Base-by-base conservation (phyloP, 2,329 filamentous ascomycete species). In the Tolypocladium tundrense region DNA sequence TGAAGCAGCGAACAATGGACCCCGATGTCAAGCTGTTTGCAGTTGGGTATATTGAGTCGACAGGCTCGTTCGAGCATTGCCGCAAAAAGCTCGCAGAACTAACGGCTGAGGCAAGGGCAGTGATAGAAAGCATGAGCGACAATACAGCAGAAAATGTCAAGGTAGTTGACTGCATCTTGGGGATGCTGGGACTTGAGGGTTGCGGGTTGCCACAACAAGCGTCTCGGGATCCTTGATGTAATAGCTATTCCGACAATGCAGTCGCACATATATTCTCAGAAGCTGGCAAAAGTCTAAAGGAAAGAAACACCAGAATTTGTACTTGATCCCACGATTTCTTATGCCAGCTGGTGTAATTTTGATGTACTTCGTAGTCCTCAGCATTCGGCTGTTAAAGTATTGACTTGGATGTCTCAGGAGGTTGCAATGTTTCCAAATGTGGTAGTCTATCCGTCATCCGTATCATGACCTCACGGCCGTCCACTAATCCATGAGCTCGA, bases 1-100 rank as follows among this genome's bases (percentile, higher is more conserved):
- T 60, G 16, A 60, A 60, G 35, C 55, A 58, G 45, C 43, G 45
- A 10, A 60, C 53, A 11, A 51, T 39, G 11, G 58, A 60, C 16
- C 2, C 37, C 13, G 53, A 55, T 37, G 56, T 60, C 19, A 60
- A 60, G 33, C n/a, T 53, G 35, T 56, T 55, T 21, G 58, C 58
- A 2, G 52, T 60, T 19, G 31, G 41, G 5, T 50, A 58, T 45
- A 60, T 60, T 13, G 27, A 56, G 27, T 55, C 53, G 19, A 60
- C 56, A 1, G 58, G 58, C 42, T 57, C 55, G 14, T 59, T 59
- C 35, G 45, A 50, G 14, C 45, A 50, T 19, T 50, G 45, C 16
- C 27, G 45, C 9, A 14, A 19, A 33, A 33, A 31, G 10, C 45
- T 50, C 8, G 45, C 45, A n/a, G 27, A 50, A 14, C 16, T 50